These are phyloP conservation scores for Hypomyces perniciosus DNA, from an alignment of 2,329 filamentous ascomycete genomes.

Conservation along the genomic window DNA sequence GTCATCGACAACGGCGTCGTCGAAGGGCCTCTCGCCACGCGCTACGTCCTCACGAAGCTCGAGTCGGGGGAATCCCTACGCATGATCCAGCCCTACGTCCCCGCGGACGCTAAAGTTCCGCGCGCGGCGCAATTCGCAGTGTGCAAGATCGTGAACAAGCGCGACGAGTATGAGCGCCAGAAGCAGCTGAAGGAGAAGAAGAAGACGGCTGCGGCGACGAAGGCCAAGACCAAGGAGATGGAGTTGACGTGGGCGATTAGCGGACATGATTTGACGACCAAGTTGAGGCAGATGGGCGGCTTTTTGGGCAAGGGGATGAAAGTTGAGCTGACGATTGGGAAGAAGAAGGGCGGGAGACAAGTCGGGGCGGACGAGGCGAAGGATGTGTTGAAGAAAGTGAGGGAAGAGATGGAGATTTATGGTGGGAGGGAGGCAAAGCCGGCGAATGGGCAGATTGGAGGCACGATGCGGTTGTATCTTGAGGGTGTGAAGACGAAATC, in stretches of 20 bases:
- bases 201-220: conserved; percentile 35
- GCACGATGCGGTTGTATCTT: conserved; percentile 37
- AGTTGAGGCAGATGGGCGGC: conserved; percentile 57
- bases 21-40: conserved; percentile 33
- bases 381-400: conserved; percentile 43
- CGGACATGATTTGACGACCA: conserved; percentile 65
- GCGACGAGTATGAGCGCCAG: conserved; percentile 39
- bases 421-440: conserved; percentile 40
- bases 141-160: conserved; percentile 64
- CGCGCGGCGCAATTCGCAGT: conserved; percentile 42
- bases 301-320: conserved; percentile 70
- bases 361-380: conserved; percentile 56
- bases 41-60: conserved; percentile 36
- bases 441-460: conserved; percentile 40
- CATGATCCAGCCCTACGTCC: conserved; percentile 34
- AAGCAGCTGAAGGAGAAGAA: conserved; percentile 39
- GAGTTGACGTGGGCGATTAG: conserved; percentile 89
- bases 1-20: conserved; percentile 35
- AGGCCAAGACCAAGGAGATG: conserved; percentile 60
- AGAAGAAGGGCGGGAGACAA: conserved; percentile 55
- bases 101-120: conserved; percentile 22
- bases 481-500: conserved; percentile 27
- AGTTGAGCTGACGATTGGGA: conserved; percentile 68
- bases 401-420: conserved; percentile 27
- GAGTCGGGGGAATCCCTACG: conserved; percentile 34